Percentiles rank a stretch among this genome's conserved stretches.
Conservation (phyloP, 2,329 filamentous ascomycete species). For the Fonsecaea erecta region DNA sequence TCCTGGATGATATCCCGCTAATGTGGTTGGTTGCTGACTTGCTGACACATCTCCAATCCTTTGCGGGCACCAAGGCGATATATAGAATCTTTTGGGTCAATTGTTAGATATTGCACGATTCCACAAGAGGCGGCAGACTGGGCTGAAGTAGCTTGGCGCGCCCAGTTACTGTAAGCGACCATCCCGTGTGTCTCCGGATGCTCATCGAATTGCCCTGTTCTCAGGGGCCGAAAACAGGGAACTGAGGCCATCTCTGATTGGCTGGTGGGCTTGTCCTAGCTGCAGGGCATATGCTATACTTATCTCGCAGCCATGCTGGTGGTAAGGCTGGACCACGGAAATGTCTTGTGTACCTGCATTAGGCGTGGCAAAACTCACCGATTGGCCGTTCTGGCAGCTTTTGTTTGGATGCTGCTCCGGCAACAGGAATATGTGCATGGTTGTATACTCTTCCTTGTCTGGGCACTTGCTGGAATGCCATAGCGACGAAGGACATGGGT, state of each 20-base stretch:
- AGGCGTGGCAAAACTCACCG: conserved; percentile 17
- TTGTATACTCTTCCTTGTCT: not conserved
- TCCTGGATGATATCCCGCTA: not conserved
- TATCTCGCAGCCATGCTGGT: conserved; percentile 22
- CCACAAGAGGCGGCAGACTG: not conserved
- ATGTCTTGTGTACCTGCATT: conserved; percentile 36
- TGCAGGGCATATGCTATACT: conserved; percentile 26
- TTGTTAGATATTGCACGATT: not conserved
- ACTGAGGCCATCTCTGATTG: conserved; percentile 16
- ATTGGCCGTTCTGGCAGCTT: conserved; percentile 15
- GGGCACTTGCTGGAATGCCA: not conserved
- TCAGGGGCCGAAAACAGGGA: conserved; percentile 5
- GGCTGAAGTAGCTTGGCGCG: not conserved
- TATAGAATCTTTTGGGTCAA: not conserved
- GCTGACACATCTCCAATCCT: not conserved
- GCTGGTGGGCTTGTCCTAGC: conserved; percentile 1
- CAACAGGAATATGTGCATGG: not conserved
- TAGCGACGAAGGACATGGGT: not conserved
- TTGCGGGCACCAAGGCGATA: not conserved
- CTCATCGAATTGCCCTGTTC: conserved; percentile 2
- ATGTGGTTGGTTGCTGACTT: conserved; percentile 1
- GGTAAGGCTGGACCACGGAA: conserved; percentile 26
- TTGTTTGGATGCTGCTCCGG: conserved; percentile 3
- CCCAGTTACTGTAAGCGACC: not conserved
- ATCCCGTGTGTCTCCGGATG: not conserved